Conservation (phyloP, 306 rosid genomes). For the Rubus idaeus region DNA sequence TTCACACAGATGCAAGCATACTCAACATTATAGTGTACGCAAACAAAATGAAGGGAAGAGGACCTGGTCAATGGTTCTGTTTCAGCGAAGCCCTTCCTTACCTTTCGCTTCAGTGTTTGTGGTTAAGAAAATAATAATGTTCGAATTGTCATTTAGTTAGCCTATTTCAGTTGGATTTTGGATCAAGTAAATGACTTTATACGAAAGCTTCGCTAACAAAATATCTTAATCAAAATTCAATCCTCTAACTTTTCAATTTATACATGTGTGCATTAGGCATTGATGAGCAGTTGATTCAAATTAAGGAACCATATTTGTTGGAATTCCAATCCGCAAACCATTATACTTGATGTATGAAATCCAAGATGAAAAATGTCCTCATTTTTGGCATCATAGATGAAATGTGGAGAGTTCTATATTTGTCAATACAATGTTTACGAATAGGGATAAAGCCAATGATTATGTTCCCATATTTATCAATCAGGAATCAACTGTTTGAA, state of each 20-base stretch:
- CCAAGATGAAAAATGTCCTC: too few relatives aligned
- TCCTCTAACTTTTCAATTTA: not conserved
- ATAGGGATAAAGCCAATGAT: not conserved
- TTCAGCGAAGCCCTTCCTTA: not conserved
- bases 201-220: not conserved
- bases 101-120: not conserved
- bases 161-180: not conserved
- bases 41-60: not conserved
- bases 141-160: not conserved
- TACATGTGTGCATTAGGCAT: not conserved
- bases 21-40: not conserved
- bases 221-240: not conserved
- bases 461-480: not conserved
- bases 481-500: not conserved
- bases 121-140: not conserved
- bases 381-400: too few relatives aligned
- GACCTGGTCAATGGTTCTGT: not conserved
- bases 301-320: not conserved
- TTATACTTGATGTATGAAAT: too few relatives aligned
- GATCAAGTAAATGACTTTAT: not conserved
- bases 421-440: too few relatives aligned
- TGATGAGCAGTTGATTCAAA: not conserved
- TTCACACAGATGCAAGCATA: not conserved
- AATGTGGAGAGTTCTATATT: too few relatives aligned
- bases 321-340: too few relatives aligned